Percentiles rank a stretch among this genome's conserved stretches.
Evolutionary conservation across 108 stramenopile species (phyloP).

Genomic region (Chaetoceros tenuissimus): DNA sequence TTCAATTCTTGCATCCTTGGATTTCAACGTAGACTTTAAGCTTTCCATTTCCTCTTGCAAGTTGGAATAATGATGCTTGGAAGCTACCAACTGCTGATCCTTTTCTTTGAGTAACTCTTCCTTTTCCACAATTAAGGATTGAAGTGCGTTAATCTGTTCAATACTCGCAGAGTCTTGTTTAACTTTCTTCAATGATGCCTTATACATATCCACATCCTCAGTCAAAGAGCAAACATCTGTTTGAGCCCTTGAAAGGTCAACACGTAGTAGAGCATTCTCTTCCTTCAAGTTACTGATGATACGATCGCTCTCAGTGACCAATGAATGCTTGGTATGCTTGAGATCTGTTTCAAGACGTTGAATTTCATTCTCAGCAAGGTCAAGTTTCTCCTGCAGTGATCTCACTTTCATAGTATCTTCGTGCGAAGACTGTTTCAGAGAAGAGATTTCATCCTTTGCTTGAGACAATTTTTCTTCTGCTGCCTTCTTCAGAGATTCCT

Average conservation of each 20-base stretch:
- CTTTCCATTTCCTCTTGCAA: background rate
- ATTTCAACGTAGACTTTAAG: background rate
- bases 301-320: background rate
- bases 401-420: background rate
- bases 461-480: background rate
- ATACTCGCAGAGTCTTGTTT: background rate
- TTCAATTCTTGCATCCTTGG: conserved; percentile 67
- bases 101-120: background rate
- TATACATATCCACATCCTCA: background rate
- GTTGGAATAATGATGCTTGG: background rate
- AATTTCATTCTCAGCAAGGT: background rate
- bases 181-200: background rate
- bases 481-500: background rate
- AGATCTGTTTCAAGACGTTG: background rate
- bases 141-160: background rate
- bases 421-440: background rate
- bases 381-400: background rate
- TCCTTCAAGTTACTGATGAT: background rate
- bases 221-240: background rate
- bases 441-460: background rate
- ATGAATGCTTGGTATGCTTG: background rate
- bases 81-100: background rate
- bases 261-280: background rate
- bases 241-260: background rate
- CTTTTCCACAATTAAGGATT: background rate